These are phyloP conservation scores for Phialocephala subalpina DNA, from an alignment of 2,329 filamentous ascomycete genomes.

Conservation along the genomic window DNA sequence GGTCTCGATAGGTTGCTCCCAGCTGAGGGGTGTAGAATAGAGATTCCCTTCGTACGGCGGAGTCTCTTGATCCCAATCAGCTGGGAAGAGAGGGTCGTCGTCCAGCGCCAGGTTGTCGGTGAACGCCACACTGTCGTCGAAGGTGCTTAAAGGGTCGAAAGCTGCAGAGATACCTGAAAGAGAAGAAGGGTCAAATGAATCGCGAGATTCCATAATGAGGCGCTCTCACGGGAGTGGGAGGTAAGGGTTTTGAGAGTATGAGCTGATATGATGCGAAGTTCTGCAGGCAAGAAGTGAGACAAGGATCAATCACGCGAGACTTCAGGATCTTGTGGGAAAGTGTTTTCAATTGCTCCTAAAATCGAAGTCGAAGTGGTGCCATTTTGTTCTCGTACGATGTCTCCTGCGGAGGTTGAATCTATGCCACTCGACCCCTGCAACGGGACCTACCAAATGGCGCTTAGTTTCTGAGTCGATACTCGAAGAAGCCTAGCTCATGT, in stretches of 20 bases:
- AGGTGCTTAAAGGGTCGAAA: conserved; percentile 33
- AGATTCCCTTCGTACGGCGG: conserved; percentile 43
- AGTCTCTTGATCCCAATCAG: conserved; percentile 41
- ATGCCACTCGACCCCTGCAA: neutral
- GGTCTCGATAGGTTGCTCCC: conserved; percentile 40
- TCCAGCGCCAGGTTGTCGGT: conserved; percentile 37
- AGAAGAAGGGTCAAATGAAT: conserved; percentile 36
- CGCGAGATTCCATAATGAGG: conserved; percentile 33
- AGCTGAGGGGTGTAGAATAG: conserved; percentile 44
- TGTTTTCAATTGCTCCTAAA: neutral
- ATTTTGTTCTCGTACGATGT: neutral
- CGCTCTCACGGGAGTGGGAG: conserved; percentile 6
- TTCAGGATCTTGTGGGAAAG: conserved; percentile 1
- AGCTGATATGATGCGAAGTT: conserved; percentile 5
- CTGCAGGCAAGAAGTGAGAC: conserved; percentile 16
- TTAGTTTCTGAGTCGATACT: too few relatives aligned
- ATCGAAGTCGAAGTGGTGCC: neutral
- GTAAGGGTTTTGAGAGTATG: neutral
- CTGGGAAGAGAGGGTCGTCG: conserved; percentile 39
- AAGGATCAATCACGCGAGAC: conserved; percentile 18
- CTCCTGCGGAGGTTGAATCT: neutral
- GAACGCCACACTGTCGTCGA: conserved; percentile 37
- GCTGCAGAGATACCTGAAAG: conserved; percentile 38
- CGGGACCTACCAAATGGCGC: too few relatives aligned
- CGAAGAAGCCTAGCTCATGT: too few relatives aligned